A percentile compares a stretch with the other conserved stretches of the same genome.
Evolutionary conservation across 164 flowering plant species (phyloP).

Genomic region (Malania oleifera): DNA sequence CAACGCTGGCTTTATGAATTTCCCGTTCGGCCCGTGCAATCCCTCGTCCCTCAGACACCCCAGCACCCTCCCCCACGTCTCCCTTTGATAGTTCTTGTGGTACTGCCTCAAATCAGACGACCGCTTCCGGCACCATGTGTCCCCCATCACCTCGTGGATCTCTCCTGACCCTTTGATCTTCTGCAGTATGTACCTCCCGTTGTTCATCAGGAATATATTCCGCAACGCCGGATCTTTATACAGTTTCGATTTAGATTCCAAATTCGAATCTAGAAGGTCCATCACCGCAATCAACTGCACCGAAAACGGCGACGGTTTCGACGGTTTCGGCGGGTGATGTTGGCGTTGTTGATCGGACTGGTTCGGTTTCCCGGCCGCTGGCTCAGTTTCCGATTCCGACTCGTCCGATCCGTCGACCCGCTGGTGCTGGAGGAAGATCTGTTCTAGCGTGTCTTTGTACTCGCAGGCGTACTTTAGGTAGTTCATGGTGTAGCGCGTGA

Average conservation of each 20-base stretch:
- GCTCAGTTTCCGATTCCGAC: constrained; percentile 4
- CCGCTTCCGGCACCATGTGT: constrained; percentile 50
- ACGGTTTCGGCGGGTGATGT: not conserved
- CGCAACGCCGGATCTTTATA: constrained; percentile 60
- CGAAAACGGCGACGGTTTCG: constrained; percentile 38
- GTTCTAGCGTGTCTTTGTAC: constrained; percentile 61
- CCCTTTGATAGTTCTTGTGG: constrained; percentile 78
- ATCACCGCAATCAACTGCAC: constrained; percentile 40
- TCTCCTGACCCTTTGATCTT: constrained; percentile 66
- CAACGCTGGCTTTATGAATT: constrained; percentile 47
- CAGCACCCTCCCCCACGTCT: constrained; percentile 71
- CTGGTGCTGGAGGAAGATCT: constrained; percentile 45
- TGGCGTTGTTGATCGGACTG: not conserved
- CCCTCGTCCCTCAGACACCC: constrained; percentile 60
- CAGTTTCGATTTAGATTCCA: constrained; percentile 58
- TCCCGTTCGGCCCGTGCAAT: constrained; percentile 45
- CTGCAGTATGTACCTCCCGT: constrained; percentile 74
- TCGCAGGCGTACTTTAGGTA: constrained; percentile 65
- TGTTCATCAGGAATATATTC: constrained; percentile 84
- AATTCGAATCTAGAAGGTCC: constrained; percentile 59
- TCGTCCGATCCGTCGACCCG: constrained; percentile 31
- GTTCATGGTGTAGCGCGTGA: constrained; percentile 82
- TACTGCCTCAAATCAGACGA: constrained; percentile 60
- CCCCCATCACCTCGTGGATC: constrained; percentile 57
- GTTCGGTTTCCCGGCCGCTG: not conserved